phyloP scores from a whole-genome alignment of 805 yeast genomes.

The Sugiyamaella marilandica region DNA sequence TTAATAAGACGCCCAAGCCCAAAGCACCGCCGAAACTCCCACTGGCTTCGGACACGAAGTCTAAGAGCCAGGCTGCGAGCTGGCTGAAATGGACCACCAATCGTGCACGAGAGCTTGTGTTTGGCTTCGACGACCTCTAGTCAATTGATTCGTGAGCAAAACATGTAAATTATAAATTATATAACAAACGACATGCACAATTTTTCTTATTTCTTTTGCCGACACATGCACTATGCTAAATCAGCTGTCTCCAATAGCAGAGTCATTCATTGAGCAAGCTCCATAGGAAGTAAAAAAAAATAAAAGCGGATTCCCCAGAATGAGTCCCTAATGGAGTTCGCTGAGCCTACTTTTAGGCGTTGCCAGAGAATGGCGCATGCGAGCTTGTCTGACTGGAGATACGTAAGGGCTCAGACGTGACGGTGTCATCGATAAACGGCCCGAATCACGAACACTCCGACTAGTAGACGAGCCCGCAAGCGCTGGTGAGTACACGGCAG shows the following conservation, averaged over 20 bases:
- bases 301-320: no score
- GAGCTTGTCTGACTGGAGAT: neutral
- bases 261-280: no score
- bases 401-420: constrained; percentile 9
- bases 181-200: no score
- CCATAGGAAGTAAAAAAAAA: no score
- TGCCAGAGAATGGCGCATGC: neutral
- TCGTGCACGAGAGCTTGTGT: constrained; percentile 44
- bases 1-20: constrained; percentile 20
- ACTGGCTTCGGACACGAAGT: neutral
- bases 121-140: constrained; percentile 50
- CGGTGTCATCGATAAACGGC: constrained; percentile 8
- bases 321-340: neutral
- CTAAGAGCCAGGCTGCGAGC: constrained; percentile 16
- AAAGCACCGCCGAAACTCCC: neutral
- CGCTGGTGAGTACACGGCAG: constrained; percentile 25
- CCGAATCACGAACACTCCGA: constrained; percentile 21
- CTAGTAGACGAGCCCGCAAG: constrained; percentile 21
- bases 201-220: no score
- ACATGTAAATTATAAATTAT: neutral
- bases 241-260: no score
- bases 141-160: neutral
- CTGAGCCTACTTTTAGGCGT: neutral
- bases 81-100: constrained; percentile 33
- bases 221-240: no score